Percentiles rank a stretch among this genome's conserved stretches.
Evolutionary conservation across 2,329 filamentous ascomycete species (phyloP).

Genomic region (Sporothrix humicola): DNA sequence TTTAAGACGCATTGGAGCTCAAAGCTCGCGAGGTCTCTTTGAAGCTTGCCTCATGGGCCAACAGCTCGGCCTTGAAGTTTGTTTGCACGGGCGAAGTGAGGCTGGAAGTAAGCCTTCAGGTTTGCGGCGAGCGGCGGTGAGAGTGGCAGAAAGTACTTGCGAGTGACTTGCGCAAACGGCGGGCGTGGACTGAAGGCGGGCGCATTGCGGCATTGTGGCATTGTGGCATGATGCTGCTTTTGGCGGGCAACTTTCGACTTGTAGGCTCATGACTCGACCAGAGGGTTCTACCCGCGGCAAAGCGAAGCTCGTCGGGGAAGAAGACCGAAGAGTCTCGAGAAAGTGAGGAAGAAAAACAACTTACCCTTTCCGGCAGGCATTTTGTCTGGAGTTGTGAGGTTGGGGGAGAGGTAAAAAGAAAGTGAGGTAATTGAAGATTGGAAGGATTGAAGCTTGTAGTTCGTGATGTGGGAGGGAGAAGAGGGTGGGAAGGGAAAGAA

Average conservation of each 20-base stretch:
- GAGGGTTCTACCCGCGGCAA: neutral
- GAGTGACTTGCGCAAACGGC: neutral
- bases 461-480: constrained; percentile 9
- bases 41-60: neutral
- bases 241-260: constrained; percentile 19
- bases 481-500: constrained; percentile 10
- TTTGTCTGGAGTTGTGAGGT: constrained; percentile 43
- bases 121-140: constrained; percentile 3
- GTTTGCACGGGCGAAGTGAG: neutral
- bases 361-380: constrained; percentile 55
- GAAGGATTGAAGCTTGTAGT: constrained; percentile 35
- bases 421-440: no score
- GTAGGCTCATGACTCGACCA: neutral
- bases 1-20: neutral
- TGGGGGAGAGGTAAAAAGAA: neutral
- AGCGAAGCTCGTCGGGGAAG: neutral
- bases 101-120: neutral
- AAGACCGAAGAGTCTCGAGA: neutral
- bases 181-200: neutral
- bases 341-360: neutral
- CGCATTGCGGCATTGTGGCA: neutral
- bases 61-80: neutral
- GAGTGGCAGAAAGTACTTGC: neutral
- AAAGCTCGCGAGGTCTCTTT: neutral
- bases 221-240: neutral